phyloP scores from a whole-genome alignment of 2,329 filamentous ascomycete species.

The Arthrobotrys conoides region DNA sequence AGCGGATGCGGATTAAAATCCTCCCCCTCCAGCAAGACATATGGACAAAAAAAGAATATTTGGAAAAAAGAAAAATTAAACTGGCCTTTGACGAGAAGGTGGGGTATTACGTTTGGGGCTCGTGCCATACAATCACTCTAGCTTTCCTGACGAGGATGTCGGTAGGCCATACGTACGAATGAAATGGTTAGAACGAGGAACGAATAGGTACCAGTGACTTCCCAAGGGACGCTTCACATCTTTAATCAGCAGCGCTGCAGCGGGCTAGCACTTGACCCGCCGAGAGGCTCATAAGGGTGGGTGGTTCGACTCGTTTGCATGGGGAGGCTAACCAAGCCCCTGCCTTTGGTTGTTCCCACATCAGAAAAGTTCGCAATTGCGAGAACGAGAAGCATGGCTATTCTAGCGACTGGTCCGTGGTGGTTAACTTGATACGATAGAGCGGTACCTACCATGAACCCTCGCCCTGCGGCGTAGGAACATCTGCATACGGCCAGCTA shows the following conservation, averaged over 20 bases:
- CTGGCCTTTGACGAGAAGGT: neutral
- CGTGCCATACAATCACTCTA: neutral
- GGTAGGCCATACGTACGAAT: neutral
- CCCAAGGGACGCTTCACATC: neutral
- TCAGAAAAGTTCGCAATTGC: slow-evolving; percentile 17
- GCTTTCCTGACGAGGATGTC: neutral
- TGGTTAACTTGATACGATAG: slow-evolving; percentile 9
- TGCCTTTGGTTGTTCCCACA: slow-evolving; percentile 15
- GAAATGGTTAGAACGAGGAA: neutral
- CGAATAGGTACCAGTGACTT: neutral
- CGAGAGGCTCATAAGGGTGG: slow-evolving; percentile 12
- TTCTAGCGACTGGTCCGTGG: slow-evolving; percentile 17
- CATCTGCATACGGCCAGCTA: neutral
- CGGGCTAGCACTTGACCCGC: slow-evolving; percentile 4
- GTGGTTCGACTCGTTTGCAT: slow-evolving; percentile 11
- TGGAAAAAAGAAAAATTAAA: neutral
- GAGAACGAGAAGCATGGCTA: slow-evolving; percentile 19
- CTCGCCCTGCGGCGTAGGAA: slow-evolving; percentile 22
- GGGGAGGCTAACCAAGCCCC: slow-evolving; percentile 24
- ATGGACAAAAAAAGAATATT: neutral
- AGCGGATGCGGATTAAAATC: slow-evolving; percentile 17
- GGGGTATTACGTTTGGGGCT: slow-evolving; percentile 10
- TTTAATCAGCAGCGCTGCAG: neutral
- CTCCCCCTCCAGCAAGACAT: neutral
- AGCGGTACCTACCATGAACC: slow-evolving; percentile 23